A percentile compares a stretch with the other conserved stretches of the same genome.
These are phyloP conservation scores for Rhytidiadelphus loreus DNA, from an alignment of 225 moss, liverwort and hornwort species.

Conservation along the genomic window DNA sequence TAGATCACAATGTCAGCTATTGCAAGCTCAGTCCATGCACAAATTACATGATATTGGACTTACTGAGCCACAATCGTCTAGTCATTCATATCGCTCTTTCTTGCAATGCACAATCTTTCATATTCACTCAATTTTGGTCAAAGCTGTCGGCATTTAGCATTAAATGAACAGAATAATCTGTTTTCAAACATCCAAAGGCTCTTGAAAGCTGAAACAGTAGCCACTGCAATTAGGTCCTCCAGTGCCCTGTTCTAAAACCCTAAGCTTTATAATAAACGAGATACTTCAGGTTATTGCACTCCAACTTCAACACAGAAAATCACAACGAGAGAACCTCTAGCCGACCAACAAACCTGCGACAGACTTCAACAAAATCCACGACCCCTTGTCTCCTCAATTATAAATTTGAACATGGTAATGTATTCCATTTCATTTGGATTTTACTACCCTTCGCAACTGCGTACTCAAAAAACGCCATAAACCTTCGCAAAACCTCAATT, in stretches of 20 bases:
- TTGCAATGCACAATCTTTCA: background rate
- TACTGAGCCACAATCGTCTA: background rate
- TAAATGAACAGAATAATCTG: background rate
- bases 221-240: background rate
- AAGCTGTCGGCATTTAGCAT: background rate
- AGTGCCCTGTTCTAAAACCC: background rate
- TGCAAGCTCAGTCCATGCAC: background rate
- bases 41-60: background rate
- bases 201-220: background rate
- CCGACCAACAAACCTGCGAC: background rate
- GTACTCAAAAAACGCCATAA: background rate
- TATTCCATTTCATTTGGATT: background rate
- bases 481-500: background rate
- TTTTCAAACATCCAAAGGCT: background rate
- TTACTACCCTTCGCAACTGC: background rate
- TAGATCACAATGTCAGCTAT: background rate
- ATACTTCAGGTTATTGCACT: background rate
- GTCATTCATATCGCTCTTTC: background rate
- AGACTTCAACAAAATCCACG: background rate
- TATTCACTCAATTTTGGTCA: background rate
- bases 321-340: background rate
- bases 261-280: background rate
- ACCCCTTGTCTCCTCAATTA: background rate
- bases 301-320: background rate
- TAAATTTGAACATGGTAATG: background rate